These are phyloP conservation scores for Byssochlamys sp. DNA, from an alignment of 2,329 filamentous ascomycete genomes.

Conservation along the genomic window DNA sequence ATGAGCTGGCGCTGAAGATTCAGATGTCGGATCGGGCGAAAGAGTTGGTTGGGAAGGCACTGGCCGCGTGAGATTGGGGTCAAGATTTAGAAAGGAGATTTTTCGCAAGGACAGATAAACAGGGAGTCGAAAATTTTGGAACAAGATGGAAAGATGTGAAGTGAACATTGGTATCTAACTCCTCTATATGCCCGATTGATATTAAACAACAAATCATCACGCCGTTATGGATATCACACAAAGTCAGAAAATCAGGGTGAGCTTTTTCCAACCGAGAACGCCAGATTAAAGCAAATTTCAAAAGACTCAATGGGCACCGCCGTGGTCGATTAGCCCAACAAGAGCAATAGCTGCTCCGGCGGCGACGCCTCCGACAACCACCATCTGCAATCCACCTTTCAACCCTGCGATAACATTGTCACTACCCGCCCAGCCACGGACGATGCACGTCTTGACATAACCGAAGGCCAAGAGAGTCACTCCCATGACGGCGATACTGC, in stretches of 20 bases:
- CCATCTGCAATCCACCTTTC: conserved; percentile 55
- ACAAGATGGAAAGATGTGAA: neutral
- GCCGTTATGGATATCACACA: neutral
- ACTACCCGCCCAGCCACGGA: conserved; percentile 35
- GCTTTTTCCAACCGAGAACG: neutral
- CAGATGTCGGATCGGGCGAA: conserved; percentile 54
- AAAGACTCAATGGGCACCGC: neutral
- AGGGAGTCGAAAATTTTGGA: neutral
- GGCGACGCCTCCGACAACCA: conserved; percentile 55
- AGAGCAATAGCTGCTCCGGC: conserved; percentile 58
- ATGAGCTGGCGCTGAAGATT: conserved; percentile 56
- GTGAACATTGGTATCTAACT: neutral
- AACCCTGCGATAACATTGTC: conserved; percentile 45
- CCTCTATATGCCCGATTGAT: neutral
- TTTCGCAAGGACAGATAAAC: neutral
- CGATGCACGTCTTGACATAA: conserved; percentile 37
- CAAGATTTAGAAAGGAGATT: neutral
- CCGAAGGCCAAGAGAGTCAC: conserved; percentile 34
- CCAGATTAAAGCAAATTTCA: neutral
- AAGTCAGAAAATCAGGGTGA: neutral
- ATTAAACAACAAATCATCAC: neutral
- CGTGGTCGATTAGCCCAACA: conserved; percentile 46
- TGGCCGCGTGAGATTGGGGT: conserved; percentile 32
- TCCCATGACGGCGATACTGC: conserved; percentile 34
- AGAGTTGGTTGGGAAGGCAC: conserved; percentile 54